Conservation (phyloP, 2,329 filamentous ascomycete species). For the Cytospora chrysosperma region DNA sequence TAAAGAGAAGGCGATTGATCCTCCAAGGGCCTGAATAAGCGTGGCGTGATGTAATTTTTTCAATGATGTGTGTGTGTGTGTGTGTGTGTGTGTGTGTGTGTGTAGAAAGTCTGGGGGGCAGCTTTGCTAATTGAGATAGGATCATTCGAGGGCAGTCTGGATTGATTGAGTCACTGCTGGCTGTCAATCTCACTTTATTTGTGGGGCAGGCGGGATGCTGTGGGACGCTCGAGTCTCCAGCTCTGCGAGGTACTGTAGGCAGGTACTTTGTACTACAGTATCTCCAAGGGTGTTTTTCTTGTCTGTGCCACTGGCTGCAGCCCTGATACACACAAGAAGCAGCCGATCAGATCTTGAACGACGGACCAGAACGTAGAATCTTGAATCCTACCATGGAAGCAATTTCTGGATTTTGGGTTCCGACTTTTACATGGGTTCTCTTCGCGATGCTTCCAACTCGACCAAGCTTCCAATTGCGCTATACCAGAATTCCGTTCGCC, state of each 20-base stretch:
- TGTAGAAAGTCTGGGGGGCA: conserved; percentile 5
- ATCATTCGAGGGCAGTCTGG: conserved; percentile 16
- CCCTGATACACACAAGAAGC: not conserved
- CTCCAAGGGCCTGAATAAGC: not conserved
- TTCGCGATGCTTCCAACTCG: not conserved
- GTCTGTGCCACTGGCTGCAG: not conserved
- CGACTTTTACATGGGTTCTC: not conserved
- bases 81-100: not conserved
- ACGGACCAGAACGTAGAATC: not conserved
- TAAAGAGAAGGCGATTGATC: not conserved
- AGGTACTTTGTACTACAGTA: not conserved
- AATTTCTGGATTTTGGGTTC: not conserved
- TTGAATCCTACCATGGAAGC: too few species aligned
- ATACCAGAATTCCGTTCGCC: not conserved
- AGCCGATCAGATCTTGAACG: not conserved
- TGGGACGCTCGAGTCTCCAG: too few species aligned
- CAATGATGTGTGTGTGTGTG: not conserved
- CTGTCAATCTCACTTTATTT: not conserved
- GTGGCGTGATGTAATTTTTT: conserved; percentile 4
- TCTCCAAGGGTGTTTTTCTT: not conserved
- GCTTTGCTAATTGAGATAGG: conserved; percentile 19
- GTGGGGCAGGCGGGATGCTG: not conserved
- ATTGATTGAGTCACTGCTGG: not conserved
- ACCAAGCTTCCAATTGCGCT: not conserved
- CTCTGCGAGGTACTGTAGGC: too few species aligned